phyloP scores from a whole-genome alignment of 1,139 yeast genomes.

The Lodderomyces margitis region DNA sequence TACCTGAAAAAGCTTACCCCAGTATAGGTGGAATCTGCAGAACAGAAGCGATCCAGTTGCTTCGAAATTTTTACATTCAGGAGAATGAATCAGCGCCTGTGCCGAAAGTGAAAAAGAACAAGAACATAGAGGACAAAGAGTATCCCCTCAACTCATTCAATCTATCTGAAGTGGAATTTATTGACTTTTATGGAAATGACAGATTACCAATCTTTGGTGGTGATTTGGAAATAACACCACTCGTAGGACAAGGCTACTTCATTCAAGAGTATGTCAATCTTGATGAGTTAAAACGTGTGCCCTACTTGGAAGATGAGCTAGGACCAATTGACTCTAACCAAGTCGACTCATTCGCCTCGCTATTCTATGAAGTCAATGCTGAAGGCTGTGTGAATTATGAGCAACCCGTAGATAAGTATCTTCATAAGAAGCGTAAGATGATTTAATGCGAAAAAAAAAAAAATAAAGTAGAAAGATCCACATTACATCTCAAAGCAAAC shows the following conservation, averaged over 20 bases:
- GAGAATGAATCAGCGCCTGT: conserved; percentile 85
- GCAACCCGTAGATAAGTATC: conserved; percentile 21
- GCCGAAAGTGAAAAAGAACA: conserved; percentile 72
- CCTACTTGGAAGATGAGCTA: conserved; percentile 20
- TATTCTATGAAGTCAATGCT: conserved; percentile 31
- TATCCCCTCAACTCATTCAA: conserved; percentile 48
- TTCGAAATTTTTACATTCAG: conserved; percentile 78
- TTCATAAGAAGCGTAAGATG: conserved; percentile 17
- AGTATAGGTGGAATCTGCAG: conserved; percentile 78
- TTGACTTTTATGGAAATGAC: conserved; percentile 26
- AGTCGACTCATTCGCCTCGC: conserved; percentile 23
- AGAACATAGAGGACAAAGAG: conserved; percentile 64
- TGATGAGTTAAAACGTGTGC: conserved; percentile 20
- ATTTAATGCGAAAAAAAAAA: conserved; percentile 10
- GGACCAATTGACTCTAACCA: conserved; percentile 20
- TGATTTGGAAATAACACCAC: conserved; percentile 32
- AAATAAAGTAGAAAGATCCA: neutral
- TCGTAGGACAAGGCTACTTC: conserved; percentile 24
- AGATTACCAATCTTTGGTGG: conserved; percentile 16
- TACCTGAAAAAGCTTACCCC: conserved; percentile 41
- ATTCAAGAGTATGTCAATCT: conserved; percentile 21
- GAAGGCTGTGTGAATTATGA: conserved; percentile 27
- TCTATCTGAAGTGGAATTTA: conserved; percentile 23
- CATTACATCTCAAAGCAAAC: neutral
- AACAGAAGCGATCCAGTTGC: conserved; percentile 76